phyloP scores from a whole-genome alignment of 2,329 filamentous ascomycete species.

The Fusarium pseudoanthophilum region DNA sequence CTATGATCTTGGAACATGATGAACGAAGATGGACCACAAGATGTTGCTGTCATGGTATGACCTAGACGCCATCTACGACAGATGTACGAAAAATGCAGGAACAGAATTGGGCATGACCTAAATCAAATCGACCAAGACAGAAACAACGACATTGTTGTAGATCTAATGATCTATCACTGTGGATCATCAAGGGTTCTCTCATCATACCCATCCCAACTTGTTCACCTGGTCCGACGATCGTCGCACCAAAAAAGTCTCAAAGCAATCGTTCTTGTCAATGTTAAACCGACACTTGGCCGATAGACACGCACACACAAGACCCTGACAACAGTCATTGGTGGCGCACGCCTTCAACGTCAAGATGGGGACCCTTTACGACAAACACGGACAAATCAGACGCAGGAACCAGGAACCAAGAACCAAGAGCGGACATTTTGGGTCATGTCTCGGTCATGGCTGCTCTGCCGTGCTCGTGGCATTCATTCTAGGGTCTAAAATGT shows the following conservation, averaged over 20 bases:
- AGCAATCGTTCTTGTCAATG: not conserved
- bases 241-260: not conserved
- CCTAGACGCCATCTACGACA: not conserved
- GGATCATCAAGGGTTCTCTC: not conserved
- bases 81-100: not conserved
- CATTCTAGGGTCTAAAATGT: not conserved
- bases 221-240: not conserved
- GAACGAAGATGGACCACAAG: not conserved
- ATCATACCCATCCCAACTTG: not conserved
- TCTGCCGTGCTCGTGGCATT: slow-evolving; percentile 19
- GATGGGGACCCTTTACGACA: not conserved
- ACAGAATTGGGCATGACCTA: not conserved
- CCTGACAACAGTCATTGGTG: slow-evolving; percentile 16
- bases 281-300: not conserved
- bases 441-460: slow-evolving; percentile 11
- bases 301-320: not conserved
- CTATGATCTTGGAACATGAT: not conserved
- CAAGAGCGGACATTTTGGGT: slow-evolving; percentile 6
- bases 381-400: slow-evolving; percentile 28
- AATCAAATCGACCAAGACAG: not conserved
- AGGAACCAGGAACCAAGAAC: slow-evolving; percentile 28
- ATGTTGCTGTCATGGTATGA: not conserved
- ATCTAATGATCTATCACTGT: slow-evolving; percentile 6
- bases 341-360: slow-evolving; percentile 9
- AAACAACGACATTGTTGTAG: slow-evolving; percentile 10